phyloP scores from a whole-genome alignment of 768 basidiomycete species.

The Collybiopsis confluens region DNA sequence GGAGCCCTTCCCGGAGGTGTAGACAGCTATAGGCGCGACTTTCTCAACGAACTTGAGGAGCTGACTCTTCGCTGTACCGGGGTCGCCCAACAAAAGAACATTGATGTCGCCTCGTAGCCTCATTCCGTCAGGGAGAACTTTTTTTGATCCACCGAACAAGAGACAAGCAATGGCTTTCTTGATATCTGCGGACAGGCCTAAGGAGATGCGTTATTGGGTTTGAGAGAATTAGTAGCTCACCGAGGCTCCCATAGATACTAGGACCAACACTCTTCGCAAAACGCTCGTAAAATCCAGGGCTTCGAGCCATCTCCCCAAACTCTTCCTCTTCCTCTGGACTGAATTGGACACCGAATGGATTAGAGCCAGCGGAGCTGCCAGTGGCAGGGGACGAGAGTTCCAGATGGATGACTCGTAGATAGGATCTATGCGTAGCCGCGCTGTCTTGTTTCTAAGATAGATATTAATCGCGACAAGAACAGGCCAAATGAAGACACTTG shows the following conservation, averaged over 20 bases:
- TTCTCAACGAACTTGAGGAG: slow-evolving; percentile 99
- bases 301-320: slow-evolving; percentile 85
- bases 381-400: slow-evolving; percentile 81
- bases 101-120: slow-evolving; percentile 96
- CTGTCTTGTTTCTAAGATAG: slow-evolving; percentile 64
- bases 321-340: slow-evolving; percentile 97
- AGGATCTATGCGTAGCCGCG: slow-evolving; percentile 86
- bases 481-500: slow-evolving; percentile 30
- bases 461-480: background rate
- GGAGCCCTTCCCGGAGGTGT: slow-evolving; percentile 97
- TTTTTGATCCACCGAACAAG: slow-evolving; percentile 97
- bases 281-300: slow-evolving; percentile 86
- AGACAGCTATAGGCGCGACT: slow-evolving; percentile 97
- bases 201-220: background rate
- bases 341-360: slow-evolving; percentile 86
- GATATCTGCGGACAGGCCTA: slow-evolving; percentile 61
- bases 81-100: slow-evolving; percentile 92
- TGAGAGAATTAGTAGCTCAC: slow-evolving; percentile 36
- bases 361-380: slow-evolving; percentile 63
- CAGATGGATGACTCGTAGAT: slow-evolving; percentile 88
- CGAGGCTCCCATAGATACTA: slow-evolving; percentile 93
- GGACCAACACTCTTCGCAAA: slow-evolving; percentile 95
- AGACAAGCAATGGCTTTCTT: slow-evolving; percentile 97
- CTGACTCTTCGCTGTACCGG: slow-evolving; percentile 98
- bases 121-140: slow-evolving; percentile 96